Percentiles rank a stretch among this genome's conserved stretches.
phyloP scores from a whole-genome alignment of 441 rosid genomes.

The Euphorbia corollata region DNA sequence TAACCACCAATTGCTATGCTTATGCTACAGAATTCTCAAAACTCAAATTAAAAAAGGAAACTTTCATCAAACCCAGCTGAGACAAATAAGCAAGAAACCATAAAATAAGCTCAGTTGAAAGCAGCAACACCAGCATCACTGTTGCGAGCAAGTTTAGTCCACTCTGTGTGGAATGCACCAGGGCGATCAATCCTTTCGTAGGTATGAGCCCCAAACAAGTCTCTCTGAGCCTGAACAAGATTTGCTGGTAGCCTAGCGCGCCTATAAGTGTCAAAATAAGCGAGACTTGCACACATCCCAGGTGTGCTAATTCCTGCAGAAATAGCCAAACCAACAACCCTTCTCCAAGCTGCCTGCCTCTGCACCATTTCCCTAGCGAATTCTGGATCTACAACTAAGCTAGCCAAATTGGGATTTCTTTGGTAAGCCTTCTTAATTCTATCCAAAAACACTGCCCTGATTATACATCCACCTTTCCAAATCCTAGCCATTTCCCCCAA shows the following conservation, averaged over 20 bases:
- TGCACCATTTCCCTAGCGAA: slow-evolving; percentile 94
- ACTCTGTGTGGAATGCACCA: slow-evolving; percentile 73
- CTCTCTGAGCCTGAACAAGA: slow-evolving; percentile 97
- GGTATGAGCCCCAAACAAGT: slow-evolving; percentile 91
- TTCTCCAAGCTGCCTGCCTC: slow-evolving; percentile 96
- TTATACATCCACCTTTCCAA: slow-evolving; percentile 97
- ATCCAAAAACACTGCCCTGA: slow-evolving; percentile 88
- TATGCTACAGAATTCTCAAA: slow-evolving; percentile 23
- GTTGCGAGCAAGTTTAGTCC: slow-evolving; percentile 74
- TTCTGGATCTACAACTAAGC: slow-evolving; percentile 84
- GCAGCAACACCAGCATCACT: slow-evolving; percentile 40
- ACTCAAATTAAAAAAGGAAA: slow-evolving; percentile 21
- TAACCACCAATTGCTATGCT: slow-evolving; percentile 36
- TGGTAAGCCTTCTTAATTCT: slow-evolving; percentile 90
- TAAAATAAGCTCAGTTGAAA: slow-evolving; percentile 35
- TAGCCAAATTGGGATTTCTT: slow-evolving; percentile 76
- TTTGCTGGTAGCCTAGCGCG: slow-evolving; percentile 82
- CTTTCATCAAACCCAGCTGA: slow-evolving; percentile 21
- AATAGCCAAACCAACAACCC: slow-evolving; percentile 81
- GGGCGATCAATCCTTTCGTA: slow-evolving; percentile 81
- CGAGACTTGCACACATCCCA: slow-evolving; percentile 90
- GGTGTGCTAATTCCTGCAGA: slow-evolving; percentile 89
- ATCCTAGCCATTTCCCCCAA: slow-evolving; percentile 82
- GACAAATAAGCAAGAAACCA: slow-evolving; percentile 21
- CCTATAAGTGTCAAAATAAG: slow-evolving; percentile 90